Evolutionary conservation across 176 grass and related monocot genomes (phyloP), one percentile per base, ranked within the genome.

Genomic region (Paspalum vaginatum): DNA sequence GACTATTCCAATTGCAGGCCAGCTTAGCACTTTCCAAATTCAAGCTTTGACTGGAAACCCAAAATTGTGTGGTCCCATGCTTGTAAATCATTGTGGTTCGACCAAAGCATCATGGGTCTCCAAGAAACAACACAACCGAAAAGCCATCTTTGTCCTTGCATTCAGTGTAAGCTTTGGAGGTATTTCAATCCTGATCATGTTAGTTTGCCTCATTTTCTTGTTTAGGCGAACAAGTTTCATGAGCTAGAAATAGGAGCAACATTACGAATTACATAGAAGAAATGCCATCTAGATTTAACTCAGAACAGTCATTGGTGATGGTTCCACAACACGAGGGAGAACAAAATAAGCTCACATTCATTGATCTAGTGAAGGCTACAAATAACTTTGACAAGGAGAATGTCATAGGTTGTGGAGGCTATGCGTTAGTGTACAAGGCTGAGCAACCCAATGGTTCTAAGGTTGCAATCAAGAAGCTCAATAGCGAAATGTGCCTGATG

Each of bases 381-480:
- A 86, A 86, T 59, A 88, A 91, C 16, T 94, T 94, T 81, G 83
- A 91, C 64, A 81, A 81, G 51, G 79, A 87, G 70, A 85, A 88
- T 49, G 86, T 94, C n/a, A 82, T 91, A n/a, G 88, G 91, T 0
- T 91, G 83, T 58, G 91, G 91, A 57, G 88, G 85, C 59, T 91
- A 91, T 21, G 91, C 88, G 17, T 76, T 91, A 49, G 88, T 94
- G 14, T 94, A 94, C 88, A 94, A 88, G 43, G 91, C 88, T 68
- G 82, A 86, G 49, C 82, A 91, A 60, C 74, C 79, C 8, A 32
- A 79, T 72, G 88, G 88, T 2, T 67, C 80, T 21, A 86, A 77
- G 75, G 44, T 84, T 0, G 91, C 88, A 9, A 88, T 94, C 40
- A 94, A 94, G 71, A 85, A 79, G 80, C 84, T 94, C 76, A 87